Evolutionary conservation across 2,329 filamentous ascomycete species (phyloP).

Genomic region (Leptosphaerulina australis): DNA sequence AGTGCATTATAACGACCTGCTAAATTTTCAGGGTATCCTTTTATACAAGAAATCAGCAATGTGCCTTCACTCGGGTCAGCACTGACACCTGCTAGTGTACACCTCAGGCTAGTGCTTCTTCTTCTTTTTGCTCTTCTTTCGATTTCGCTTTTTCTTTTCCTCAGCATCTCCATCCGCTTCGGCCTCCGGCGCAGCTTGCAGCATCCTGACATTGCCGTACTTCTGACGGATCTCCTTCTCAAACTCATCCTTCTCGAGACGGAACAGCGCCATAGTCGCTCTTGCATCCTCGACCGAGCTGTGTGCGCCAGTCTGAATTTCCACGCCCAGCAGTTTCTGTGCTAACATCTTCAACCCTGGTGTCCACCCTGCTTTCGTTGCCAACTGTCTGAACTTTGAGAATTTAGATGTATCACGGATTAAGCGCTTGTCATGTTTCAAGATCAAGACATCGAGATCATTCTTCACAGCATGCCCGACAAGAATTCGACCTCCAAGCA

Average conservation of each 20-base stretch:
- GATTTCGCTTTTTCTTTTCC: slow-evolving; percentile 44
- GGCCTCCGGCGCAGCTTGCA: slow-evolving; percentile 28
- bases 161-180: slow-evolving; percentile 29
- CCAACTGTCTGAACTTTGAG: slow-evolving; percentile 73
- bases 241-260: slow-evolving; percentile 81
- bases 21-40: slow-evolving; percentile 16
- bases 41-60: slow-evolving; percentile 1
- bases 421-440: slow-evolving; percentile 79
- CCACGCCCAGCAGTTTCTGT: slow-evolving; percentile 62
- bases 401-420: slow-evolving; percentile 85
- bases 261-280: slow-evolving; percentile 87
- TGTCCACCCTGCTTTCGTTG: slow-evolving; percentile 64
- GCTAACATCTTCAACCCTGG: slow-evolving; percentile 69
- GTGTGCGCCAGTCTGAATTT: slow-evolving; percentile 66
- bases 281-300: slow-evolving; percentile 77
- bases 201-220: slow-evolving; percentile 50
- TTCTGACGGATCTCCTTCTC: slow-evolving; percentile 78
- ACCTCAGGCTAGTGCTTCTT: slow-evolving; percentile 24
- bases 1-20: neutral
- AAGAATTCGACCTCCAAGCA: slow-evolving; percentile 74
- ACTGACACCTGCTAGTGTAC: neutral
- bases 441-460: slow-evolving; percentile 72
- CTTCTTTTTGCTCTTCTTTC: slow-evolving; percentile 50
- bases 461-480: slow-evolving; percentile 86
- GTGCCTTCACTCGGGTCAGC: neutral